Conservation (phyloP, 768 basidiomycete species). For the Wakefieldia striispora region DNA sequence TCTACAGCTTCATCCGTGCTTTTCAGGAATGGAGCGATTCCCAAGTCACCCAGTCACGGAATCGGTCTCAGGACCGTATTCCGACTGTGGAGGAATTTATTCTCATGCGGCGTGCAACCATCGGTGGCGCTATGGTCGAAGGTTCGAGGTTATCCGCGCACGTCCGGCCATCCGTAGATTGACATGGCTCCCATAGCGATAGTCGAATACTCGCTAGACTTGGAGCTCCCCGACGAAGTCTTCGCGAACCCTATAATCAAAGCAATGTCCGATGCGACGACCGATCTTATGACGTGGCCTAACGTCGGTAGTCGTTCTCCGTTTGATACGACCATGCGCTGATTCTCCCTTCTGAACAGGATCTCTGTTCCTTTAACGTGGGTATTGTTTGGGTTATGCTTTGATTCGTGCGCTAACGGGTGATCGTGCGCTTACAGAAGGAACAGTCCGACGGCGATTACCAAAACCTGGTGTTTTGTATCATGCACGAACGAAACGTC, state of each 20-base stretch:
- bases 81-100: constrained; percentile 39
- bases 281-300: constrained; percentile 42
- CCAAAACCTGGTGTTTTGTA: constrained; percentile 40
- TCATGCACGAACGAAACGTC: constrained; percentile 35
- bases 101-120: constrained; percentile 36
- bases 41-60: constrained; percentile 35
- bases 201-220: constrained; percentile 37
- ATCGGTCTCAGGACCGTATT: constrained; percentile 35
- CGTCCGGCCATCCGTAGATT: not conserved
- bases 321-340: constrained; percentile 4
- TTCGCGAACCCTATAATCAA: constrained; percentile 34
- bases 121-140: constrained; percentile 39
- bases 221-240: constrained; percentile 36
- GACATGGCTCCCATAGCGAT: constrained; percentile 25
- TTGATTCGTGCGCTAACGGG: constrained; percentile 10
- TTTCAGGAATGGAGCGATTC: constrained; percentile 36
- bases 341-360: constrained; percentile 18
- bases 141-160: constrained; percentile 19
- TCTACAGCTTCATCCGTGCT: constrained; percentile 32
- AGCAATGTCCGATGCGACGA: constrained; percentile 40
- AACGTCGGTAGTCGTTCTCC: constrained; percentile 28
- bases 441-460: constrained; percentile 40
- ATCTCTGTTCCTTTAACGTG: constrained; percentile 30
- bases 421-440: constrained; percentile 26
- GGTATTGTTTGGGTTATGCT: constrained; percentile 11